A percentile compares a stretch with the other conserved stretches of the same genome.
Conservation (phyloP, 2,329 filamentous ascomycete genomes). For the Calonectria multiphialidica region DNA sequence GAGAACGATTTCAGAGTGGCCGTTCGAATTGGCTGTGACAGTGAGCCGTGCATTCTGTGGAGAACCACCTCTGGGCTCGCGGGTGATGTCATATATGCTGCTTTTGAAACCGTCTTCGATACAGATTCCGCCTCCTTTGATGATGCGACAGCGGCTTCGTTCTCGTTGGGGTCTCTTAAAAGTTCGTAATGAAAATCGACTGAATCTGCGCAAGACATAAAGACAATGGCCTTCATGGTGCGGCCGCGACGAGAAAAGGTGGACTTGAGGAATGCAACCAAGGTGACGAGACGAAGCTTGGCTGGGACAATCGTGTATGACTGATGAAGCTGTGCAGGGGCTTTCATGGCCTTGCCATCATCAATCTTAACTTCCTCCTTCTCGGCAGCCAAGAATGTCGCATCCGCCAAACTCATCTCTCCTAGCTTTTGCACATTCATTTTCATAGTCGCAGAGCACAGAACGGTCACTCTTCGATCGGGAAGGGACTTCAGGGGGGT, state of each 20-base stretch:
- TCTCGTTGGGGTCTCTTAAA: conserved; percentile 63
- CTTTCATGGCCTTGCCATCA: conserved; percentile 72
- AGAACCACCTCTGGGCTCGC: conserved; percentile 81
- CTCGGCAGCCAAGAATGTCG: conserved; percentile 83
- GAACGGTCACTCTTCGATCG: conserved; percentile 82
- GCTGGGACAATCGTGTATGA: conserved; percentile 88
- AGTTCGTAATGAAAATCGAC: conserved; percentile 97
- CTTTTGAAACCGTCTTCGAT: conserved; percentile 74
- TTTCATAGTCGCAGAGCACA: conserved; percentile 98
- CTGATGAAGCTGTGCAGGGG: conserved; percentile 94
- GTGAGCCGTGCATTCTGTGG: conserved; percentile 91
- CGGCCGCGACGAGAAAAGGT: conserved; percentile 90
- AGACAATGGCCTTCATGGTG: conserved; percentile 96
- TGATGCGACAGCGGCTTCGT: conserved; percentile 41
- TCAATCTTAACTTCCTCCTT: conserved; percentile 62
- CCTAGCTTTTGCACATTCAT: conserved; percentile 95
- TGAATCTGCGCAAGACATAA: conserved; percentile 96
- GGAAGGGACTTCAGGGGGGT: conserved; percentile 74
- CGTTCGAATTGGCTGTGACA: conserved; percentile 88
- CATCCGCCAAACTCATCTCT: conserved; percentile 95
- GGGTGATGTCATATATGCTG: conserved; percentile 79
- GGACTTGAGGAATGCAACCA: conserved; percentile 86
- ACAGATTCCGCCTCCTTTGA: conserved; percentile 52
- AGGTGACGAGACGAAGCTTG: conserved; percentile 89
- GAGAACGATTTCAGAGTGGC: conserved; percentile 87